Conservation (phyloP, 1,139 yeast genomes). For the Geotrichum bryndzae region DNA sequence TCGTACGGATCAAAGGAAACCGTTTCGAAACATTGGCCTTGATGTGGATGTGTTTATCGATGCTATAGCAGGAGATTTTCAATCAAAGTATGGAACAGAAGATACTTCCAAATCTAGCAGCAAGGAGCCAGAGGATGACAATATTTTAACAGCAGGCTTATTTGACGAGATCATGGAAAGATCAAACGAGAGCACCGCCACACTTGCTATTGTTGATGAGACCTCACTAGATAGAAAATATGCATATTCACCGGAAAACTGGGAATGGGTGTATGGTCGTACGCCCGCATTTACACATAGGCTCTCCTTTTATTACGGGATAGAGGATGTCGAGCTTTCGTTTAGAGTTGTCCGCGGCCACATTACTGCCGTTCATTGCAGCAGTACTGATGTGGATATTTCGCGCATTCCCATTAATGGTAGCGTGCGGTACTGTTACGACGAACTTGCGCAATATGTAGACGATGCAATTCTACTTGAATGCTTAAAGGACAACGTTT, state of each 20-base stretch:
- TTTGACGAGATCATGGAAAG: neutral
- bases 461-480: neutral
- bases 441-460: neutral
- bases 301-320: constrained; percentile 24
- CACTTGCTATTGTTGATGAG: constrained; percentile 42
- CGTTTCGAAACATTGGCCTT: constrained; percentile 51
- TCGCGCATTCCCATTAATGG: neutral
- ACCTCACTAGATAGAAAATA: constrained; percentile 36
- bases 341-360: constrained; percentile 3
- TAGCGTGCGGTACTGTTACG: neutral
- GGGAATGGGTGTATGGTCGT: constrained; percentile 70
- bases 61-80: constrained; percentile 32
- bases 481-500: neutral
- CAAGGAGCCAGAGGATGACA: neutral
- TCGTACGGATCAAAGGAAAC: constrained; percentile 41
- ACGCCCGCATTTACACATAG: constrained; percentile 60
- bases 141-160: constrained; percentile 11
- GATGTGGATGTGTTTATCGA: constrained; percentile 44
- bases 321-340: neutral
- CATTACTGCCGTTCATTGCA: neutral
- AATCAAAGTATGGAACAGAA: constrained; percentile 30
- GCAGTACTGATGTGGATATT: neutral
- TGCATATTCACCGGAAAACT: constrained; percentile 28
- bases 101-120: neutral
- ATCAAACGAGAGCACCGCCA: constrained; percentile 34